phyloP scores from a whole-genome alignment of 2,329 filamentous ascomycete genomes.

The Cryphonectria radicalis region DNA sequence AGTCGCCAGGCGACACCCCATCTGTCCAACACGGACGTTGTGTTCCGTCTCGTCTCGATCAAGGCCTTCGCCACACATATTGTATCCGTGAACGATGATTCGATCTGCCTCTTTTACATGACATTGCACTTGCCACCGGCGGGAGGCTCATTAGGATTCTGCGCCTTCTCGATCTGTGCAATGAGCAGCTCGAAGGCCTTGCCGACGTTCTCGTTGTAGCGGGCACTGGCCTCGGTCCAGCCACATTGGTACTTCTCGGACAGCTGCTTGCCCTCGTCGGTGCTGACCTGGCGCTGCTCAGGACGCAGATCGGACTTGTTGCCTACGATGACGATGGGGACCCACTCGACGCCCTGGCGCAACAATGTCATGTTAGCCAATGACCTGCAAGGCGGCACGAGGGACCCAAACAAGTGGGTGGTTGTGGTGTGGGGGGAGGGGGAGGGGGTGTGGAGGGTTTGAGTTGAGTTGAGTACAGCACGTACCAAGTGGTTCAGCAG shows the following conservation, averaged over 20 bases:
- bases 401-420: not conserved
- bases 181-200: slow-evolving; percentile 95
- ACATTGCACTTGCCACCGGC: slow-evolving; percentile 79
- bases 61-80: not conserved
- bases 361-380: slow-evolving; percentile 3
- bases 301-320: slow-evolving; percentile 95
- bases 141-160: slow-evolving; percentile 84
- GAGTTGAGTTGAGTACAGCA: not conserved
- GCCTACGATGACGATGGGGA: slow-evolving; percentile 91
- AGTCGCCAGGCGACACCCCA: not conserved
- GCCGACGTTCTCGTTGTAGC: slow-evolving; percentile 91
- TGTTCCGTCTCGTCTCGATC: not conserved
- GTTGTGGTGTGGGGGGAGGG: not conserved
- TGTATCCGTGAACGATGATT: not conserved
- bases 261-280: slow-evolving; percentile 83
- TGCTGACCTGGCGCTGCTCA: slow-evolving; percentile 88
- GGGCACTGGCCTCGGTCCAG: slow-evolving; percentile 92
- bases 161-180: slow-evolving; percentile 89
- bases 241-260: slow-evolving; percentile 88
- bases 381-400: not conserved
- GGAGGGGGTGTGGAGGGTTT: not conserved
- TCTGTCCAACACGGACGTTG: not conserved
- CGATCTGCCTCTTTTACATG: slow-evolving; percentile 65
- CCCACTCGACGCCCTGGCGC: slow-evolving; percentile 82
- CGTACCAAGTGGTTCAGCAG: slow-evolving; percentile 90